Percentiles rank a stretch among this genome's conserved stretches.
Conservation (phyloP, 352 stramenopile species). For the Globisporangium paddicum region DNA sequence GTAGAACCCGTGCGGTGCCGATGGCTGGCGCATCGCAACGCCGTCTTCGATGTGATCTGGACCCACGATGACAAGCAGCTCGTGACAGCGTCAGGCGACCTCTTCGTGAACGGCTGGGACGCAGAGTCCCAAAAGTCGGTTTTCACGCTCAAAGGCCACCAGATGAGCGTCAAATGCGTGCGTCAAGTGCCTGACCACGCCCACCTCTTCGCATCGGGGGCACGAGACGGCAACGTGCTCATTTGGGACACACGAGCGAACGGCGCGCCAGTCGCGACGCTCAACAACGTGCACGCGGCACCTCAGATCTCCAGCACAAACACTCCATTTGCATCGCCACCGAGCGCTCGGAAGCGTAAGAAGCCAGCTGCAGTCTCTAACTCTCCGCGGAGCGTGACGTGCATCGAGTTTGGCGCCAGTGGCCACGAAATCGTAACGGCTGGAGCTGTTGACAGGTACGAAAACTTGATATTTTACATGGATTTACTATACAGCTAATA, state of each 20-base stretch:
- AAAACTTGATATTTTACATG: too few relatives aligned
- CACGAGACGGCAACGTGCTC: conserved; percentile 55
- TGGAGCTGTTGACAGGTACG: conserved; percentile 45
- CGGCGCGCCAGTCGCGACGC: conserved; percentile 20
- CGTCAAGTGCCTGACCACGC: conserved; percentile 31
- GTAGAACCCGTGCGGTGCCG: conserved; percentile 3
- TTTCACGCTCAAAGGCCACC: conserved; percentile 37
- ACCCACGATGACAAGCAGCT: conserved; percentile 40
- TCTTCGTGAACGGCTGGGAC: conserved; percentile 51
- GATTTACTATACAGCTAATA: not conserved
- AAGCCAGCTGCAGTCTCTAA: conserved; percentile 6
- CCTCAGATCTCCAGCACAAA: conserved; percentile 10
- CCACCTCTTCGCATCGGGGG: conserved; percentile 49
- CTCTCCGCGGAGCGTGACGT: conserved; percentile 59
- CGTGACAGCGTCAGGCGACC: conserved; percentile 54
- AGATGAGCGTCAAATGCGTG: conserved; percentile 79
- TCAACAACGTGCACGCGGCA: conserved; percentile 36
- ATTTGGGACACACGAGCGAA: conserved; percentile 44
- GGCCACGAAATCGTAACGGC: conserved; percentile 47
- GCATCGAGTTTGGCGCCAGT: conserved; percentile 48
- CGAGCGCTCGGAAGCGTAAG: conserved; percentile 24
- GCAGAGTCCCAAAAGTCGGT: conserved; percentile 30
- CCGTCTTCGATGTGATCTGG: conserved; percentile 70
- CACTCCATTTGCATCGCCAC: conserved; percentile 26
- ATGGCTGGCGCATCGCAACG: conserved; percentile 60